phyloP scores from a whole-genome alignment of 2,329 filamentous ascomycete species.

The Arthrobotrys conoides region DNA sequence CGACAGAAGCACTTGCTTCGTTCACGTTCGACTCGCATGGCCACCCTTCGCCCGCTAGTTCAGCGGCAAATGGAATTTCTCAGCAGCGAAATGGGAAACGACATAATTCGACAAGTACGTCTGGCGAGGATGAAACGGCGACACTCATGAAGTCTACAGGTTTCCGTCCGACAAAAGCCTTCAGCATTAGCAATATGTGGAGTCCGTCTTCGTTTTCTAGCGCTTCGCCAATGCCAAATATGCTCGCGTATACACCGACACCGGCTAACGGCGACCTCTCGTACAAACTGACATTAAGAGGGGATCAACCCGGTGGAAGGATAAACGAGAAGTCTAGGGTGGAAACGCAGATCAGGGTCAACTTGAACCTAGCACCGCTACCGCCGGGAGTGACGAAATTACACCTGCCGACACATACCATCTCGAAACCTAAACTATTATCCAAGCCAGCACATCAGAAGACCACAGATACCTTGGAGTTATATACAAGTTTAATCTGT shows the following conservation, averaged over 20 bases:
- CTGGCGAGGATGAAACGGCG: constrained; percentile 46
- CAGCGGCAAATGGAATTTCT: constrained; percentile 42
- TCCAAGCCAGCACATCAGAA: constrained; percentile 78
- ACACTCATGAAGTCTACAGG: constrained; percentile 49
- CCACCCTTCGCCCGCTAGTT: constrained; percentile 54
- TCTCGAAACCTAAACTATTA: constrained; percentile 93
- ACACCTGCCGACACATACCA: constrained; percentile 88
- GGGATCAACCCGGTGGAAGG: constrained; percentile 69
- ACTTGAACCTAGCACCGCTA: constrained; percentile 81
- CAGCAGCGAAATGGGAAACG: constrained; percentile 42
- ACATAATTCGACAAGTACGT: constrained; percentile 48
- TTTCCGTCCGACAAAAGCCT: constrained; percentile 48
- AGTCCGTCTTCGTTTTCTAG: constrained; percentile 55
- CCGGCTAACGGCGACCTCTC: constrained; percentile 34
- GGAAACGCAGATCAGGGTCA: constrained; percentile 94
- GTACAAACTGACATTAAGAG: constrained; percentile 48
- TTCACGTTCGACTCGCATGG: constrained; percentile 52
- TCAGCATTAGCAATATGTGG: constrained; percentile 52
- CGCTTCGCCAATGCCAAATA: constrained; percentile 46
- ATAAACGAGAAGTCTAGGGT: constrained; percentile 81
- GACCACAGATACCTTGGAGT: constrained; percentile 81
- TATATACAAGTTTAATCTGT: constrained; percentile 87
- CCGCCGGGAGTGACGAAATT: constrained; percentile 83
- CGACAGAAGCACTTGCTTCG: constrained; percentile 47
- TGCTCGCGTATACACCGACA: constrained; percentile 48